Conservation (phyloP, 805 yeast species). For the Kregervanrija pseudodelftensis region DNA sequence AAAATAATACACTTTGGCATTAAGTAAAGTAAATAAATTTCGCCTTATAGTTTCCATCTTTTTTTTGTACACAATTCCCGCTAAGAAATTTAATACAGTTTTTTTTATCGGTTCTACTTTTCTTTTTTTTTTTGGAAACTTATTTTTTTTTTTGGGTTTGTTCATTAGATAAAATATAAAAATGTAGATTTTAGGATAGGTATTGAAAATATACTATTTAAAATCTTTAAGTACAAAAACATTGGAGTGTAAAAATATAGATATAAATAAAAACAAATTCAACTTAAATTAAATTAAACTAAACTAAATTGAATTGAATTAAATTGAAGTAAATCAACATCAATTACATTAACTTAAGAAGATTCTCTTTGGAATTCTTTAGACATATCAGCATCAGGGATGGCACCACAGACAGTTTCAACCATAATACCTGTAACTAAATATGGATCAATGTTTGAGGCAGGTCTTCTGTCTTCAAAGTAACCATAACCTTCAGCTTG, state of each 20-base stretch:
- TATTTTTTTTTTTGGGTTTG: too few relatives aligned
- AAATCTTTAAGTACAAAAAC: too few relatives aligned
- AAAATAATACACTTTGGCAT: too few relatives aligned
- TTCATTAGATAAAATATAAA: too few relatives aligned
- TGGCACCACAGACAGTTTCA: slow-evolving; percentile 92
- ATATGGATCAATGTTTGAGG: slow-evolving; percentile 98
- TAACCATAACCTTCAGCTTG: slow-evolving; percentile 97
- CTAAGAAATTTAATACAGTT: too few relatives aligned
- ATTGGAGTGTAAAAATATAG: background rate
- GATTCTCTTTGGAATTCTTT: slow-evolving; percentile 81
- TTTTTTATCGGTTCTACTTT: too few relatives aligned
- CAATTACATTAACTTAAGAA: slow-evolving; percentile 14
- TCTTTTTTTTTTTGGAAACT: too few relatives aligned
- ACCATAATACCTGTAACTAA: slow-evolving; percentile 97
- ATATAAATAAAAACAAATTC: background rate
- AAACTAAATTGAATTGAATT: background rate
- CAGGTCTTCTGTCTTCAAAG: slow-evolving; percentile 99
- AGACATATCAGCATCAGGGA: slow-evolving; percentile 91
- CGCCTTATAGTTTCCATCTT: too few relatives aligned
- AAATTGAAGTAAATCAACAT: background rate
- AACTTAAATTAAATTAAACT: background rate
- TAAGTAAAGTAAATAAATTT: too few relatives aligned
- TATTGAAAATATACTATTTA: too few relatives aligned
- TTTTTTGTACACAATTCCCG: too few relatives aligned
- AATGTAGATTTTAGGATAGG: too few relatives aligned